Evolutionary conservation across 1,284 basidiomycete genomes (phyloP), one percentile per base, ranked within the genome.

Genomic region (Taiwanofungus camphoratus): DNA sequence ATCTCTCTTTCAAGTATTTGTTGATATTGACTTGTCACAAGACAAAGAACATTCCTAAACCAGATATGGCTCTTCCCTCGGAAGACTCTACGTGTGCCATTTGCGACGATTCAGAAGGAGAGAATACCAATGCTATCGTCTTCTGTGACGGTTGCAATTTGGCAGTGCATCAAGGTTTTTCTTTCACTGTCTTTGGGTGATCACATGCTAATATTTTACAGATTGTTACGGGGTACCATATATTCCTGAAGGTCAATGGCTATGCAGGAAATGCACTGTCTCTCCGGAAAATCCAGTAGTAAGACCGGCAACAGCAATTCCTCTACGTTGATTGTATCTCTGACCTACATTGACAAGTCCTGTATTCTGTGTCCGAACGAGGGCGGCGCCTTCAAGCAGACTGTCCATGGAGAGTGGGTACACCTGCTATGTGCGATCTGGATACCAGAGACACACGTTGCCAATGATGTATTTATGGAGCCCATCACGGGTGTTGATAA

Each of bases 191-290:
- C 29, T 31, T 20, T 15, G 34, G 19, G 22, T 40, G 18, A 18
- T 29, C 13, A 15, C 22, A 21, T 40, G 1, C 18, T 42, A 3
- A 38, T 13, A 3, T 30, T 11, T 16, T 32, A 8, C 54, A 94
- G 95, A 99, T 63, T 99, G 96, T 60, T 99, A 99, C 62, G 96
- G 96, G 24, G 92, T 99, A 4, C 96, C 96, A 2, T 99, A 99
- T 61, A 98, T 99, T 49, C 96, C 96, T 0, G 96, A 99, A 67
- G 96, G 96, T 1, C 95, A 99, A 65, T 99, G 96, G 96, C 78
- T 99, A 23, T 99, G 96, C 64, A 74, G 96, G 42, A 99, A 99
- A 65, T 99, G 96, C 61, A 98, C 93, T 1, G 93, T 99, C 15
- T 96, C 92, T 2, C 96, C 96, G 0, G 95, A 97, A 63, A 89